Percentiles rank a stretch among this genome's conserved stretches.
phyloP scores from a whole-genome alignment of 371 early-diverging fungal species.

The Syncephalastrum sp. region DNA sequence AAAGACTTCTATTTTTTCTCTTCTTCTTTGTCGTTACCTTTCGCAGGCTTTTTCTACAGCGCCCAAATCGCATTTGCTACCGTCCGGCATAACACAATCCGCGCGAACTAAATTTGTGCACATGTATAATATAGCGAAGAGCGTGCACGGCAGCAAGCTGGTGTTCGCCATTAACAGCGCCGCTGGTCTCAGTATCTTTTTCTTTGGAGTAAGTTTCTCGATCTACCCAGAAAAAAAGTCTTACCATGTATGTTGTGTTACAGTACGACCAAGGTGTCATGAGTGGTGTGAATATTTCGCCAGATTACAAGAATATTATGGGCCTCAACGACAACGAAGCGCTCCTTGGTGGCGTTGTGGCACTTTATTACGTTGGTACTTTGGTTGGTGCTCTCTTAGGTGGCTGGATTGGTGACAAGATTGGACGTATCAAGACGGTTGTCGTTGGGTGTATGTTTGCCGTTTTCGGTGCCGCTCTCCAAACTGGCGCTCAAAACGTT shows the following conservation, averaged over 20 bases:
- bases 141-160: constrained; percentile 10
- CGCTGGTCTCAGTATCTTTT: constrained; percentile 38
- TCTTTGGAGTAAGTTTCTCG: constrained; percentile 32
- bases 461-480: constrained; percentile 31
- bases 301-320: constrained; percentile 28
- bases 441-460: constrained; percentile 25
- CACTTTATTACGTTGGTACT: constrained; percentile 32
- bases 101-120: too few species aligned
- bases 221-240: background rate
- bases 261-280: constrained; percentile 44
- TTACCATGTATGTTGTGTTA: background rate
- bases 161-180: constrained; percentile 28
- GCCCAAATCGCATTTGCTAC: too few species aligned
- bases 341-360: constrained; percentile 31
- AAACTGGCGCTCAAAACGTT: constrained; percentile 29
- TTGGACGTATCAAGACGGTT: constrained; percentile 34
- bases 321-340: constrained; percentile 29
- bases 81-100: too few species aligned
- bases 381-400: constrained; percentile 35
- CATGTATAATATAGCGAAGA: too few species aligned
- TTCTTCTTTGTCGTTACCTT: too few species aligned
- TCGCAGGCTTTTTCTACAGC: too few species aligned
- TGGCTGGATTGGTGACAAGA: constrained; percentile 30
- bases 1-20: too few species aligned
- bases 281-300: constrained; percentile 33